Evolutionary conservation across 495 filamentous ascomycete species (phyloP).

Genomic region (Aspergillus nidulans): DNA sequence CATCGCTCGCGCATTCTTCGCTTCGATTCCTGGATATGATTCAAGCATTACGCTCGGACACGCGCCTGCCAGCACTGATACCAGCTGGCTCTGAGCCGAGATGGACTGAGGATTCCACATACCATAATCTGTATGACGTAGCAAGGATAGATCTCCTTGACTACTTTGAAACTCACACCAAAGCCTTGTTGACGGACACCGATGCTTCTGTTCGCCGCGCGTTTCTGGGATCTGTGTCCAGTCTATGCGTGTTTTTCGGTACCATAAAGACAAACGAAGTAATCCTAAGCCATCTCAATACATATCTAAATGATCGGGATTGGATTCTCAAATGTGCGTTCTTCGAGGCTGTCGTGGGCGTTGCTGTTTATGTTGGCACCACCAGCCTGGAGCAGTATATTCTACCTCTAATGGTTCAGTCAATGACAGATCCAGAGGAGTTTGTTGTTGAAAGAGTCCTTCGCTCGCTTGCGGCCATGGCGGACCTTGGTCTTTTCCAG

Average conservation of each 20-base stretch:
- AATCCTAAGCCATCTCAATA: constrained; percentile 91
- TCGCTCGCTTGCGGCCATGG: constrained; percentile 83
- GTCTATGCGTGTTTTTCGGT: constrained; percentile 93
- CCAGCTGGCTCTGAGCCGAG: constrained; percentile 55
- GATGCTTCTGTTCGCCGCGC: constrained; percentile 87
- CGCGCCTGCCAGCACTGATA: constrained; percentile 71
- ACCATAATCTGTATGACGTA: constrained; percentile 79
- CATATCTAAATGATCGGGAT: constrained; percentile 92
- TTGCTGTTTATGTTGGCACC: constrained; percentile 84
- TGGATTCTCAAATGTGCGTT: constrained; percentile 97
- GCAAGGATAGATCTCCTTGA: constrained; percentile 70
- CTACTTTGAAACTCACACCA: constrained; percentile 82
- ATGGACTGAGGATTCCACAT: constrained; percentile 69
- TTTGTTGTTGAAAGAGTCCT: constrained; percentile 90
- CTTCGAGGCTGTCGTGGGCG: constrained; percentile 91
- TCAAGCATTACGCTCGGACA: constrained; percentile 79
- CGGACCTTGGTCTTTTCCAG: constrained; percentile 81
- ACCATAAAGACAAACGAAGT: constrained; percentile 86
- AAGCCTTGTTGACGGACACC: constrained; percentile 78
- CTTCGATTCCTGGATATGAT: constrained; percentile 85
- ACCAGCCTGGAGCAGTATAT: constrained; percentile 92
- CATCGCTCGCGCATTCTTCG: constrained; percentile 86
- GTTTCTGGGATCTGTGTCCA: constrained; percentile 89
- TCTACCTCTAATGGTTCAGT: constrained; percentile 91
- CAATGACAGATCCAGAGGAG: constrained; percentile 93